Conservation (phyloP, 1,139 yeast genomes). For the Suhomyces ambrosiae region DNA sequence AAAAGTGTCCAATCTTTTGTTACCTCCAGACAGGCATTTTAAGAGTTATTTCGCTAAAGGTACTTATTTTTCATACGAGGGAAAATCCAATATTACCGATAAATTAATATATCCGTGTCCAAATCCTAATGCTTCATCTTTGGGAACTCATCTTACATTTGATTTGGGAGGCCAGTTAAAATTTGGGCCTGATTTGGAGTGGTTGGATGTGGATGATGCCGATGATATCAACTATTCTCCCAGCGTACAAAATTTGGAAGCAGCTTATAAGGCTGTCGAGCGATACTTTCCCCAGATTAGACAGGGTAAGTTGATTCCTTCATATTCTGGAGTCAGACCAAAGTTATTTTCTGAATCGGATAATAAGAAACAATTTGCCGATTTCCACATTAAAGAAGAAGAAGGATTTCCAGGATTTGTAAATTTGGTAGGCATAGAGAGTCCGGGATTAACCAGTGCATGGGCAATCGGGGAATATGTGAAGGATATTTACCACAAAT, state of each 20-base stretch:
- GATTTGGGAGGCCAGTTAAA: slow-evolving; percentile 78
- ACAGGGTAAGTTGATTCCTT: slow-evolving; percentile 55
- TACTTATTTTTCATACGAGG: slow-evolving; percentile 59
- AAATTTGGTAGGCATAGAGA: slow-evolving; percentile 80
- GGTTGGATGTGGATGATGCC: slow-evolving; percentile 53
- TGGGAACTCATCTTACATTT: slow-evolving; percentile 85
- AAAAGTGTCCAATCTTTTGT: slow-evolving; percentile 61
- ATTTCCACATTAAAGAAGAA: slow-evolving; percentile 66
- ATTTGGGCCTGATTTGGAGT: slow-evolving; percentile 90
- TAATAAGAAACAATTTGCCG: slow-evolving; percentile 53
- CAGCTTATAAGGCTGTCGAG: slow-evolving; percentile 60
- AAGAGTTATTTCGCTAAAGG: slow-evolving; percentile 79
- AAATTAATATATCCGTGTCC: slow-evolving; percentile 79
- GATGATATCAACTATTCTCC: slow-evolving; percentile 50
- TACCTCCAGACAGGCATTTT: slow-evolving; percentile 64
- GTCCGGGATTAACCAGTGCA: slow-evolving; percentile 84
- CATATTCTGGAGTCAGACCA: slow-evolving; percentile 84
- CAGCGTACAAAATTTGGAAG: slow-evolving; percentile 46
- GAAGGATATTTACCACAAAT: slow-evolving; percentile 34
- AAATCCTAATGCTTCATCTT: slow-evolving; percentile 65
- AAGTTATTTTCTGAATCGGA: slow-evolving; percentile 56
- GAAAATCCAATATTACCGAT: slow-evolving; percentile 26
- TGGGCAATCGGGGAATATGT: slow-evolving; percentile 84
- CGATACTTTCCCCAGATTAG: slow-evolving; percentile 65
- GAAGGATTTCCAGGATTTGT: slow-evolving; percentile 77